A percentile compares a stretch with the other conserved stretches of the same genome.
Evolutionary conservation across 768 basidiomycete species (phyloP).

Genomic region (Macrolepiota albuminosa): DNA sequence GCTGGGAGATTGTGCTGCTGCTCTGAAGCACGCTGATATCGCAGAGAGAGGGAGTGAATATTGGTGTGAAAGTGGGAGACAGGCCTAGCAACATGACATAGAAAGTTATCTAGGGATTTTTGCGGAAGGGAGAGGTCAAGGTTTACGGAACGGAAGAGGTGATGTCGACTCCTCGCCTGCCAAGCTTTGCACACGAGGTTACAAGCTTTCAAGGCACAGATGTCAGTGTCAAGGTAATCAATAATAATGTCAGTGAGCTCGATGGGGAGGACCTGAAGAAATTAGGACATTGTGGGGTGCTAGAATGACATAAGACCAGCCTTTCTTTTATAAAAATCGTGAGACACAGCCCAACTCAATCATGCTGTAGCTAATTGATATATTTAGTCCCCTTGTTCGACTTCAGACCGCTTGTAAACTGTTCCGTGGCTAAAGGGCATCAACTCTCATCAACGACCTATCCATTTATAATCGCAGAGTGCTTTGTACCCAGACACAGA

Average conservation of each 20-base stretch:
- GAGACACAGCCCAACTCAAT: constrained; percentile 4
- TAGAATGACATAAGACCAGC: not conserved
- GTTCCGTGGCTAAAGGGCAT: not conserved
- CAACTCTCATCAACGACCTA: not conserved
- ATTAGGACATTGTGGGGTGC: not conserved
- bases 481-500: not conserved
- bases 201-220: constrained; percentile 7
- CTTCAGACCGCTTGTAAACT: not conserved
- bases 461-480: not conserved
- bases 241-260: constrained; percentile 9
- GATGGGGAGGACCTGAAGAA: not conserved
- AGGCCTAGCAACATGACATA: constrained; percentile 1
- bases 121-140: constrained; percentile 10
- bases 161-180: constrained; percentile 1
- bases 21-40: not conserved
- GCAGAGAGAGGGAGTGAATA: constrained; percentile 2
- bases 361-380: constrained; percentile 40
- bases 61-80: constrained; percentile 4
- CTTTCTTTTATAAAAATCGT: not conserved
- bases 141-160: constrained; percentile 6
- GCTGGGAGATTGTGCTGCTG: not conserved
- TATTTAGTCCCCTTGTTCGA: no score
- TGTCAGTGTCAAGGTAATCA: constrained; percentile 5
- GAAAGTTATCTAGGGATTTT: not conserved
- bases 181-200: constrained; percentile 9